Conservation (phyloP, 805 yeast species). For the Lachancea sp. region DNA sequence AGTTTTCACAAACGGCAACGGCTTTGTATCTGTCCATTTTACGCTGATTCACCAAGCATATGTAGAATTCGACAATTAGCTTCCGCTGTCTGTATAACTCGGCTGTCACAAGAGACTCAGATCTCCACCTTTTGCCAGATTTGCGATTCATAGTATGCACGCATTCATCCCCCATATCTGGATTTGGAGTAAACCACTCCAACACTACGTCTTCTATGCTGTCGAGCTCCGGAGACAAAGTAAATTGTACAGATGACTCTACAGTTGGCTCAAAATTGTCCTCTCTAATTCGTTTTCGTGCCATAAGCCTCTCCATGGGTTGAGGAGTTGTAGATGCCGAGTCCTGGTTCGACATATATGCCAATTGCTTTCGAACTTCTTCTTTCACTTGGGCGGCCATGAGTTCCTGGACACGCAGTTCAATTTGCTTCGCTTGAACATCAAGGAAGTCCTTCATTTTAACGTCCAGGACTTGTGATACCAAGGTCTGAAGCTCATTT, state of each 20-base stretch:
- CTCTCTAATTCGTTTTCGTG: slow-evolving; percentile 6
- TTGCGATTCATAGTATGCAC: slow-evolving; percentile 30
- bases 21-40: slow-evolving; percentile 23
- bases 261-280: slow-evolving; percentile 4
- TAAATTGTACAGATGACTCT: slow-evolving; percentile 10
- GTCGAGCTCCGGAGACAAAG: slow-evolving; percentile 16
- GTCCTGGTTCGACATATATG: slow-evolving; percentile 1
- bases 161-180: slow-evolving; percentile 23
- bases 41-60: slow-evolving; percentile 23
- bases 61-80: slow-evolving; percentile 28
- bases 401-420: slow-evolving; percentile 1
- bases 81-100: slow-evolving; percentile 26
- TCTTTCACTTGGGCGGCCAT: slow-evolving; percentile 4
- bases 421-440: slow-evolving; percentile 8
- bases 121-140: slow-evolving; percentile 28
- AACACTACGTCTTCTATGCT: slow-evolving; percentile 25
- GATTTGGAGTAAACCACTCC: slow-evolving; percentile 34
- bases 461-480: slow-evolving; percentile 24
- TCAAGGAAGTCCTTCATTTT: slow-evolving; percentile 18
- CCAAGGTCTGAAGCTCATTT: slow-evolving; percentile 25
- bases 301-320: not conserved
- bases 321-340: slow-evolving; percentile 6
- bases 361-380: slow-evolving; percentile 11
- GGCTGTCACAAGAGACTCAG: slow-evolving; percentile 11
- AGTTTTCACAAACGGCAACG: slow-evolving; percentile 21